phyloP scores from a whole-genome alignment of 2,329 filamentous ascomycete genomes.

The Ascochyta fabae region DNA sequence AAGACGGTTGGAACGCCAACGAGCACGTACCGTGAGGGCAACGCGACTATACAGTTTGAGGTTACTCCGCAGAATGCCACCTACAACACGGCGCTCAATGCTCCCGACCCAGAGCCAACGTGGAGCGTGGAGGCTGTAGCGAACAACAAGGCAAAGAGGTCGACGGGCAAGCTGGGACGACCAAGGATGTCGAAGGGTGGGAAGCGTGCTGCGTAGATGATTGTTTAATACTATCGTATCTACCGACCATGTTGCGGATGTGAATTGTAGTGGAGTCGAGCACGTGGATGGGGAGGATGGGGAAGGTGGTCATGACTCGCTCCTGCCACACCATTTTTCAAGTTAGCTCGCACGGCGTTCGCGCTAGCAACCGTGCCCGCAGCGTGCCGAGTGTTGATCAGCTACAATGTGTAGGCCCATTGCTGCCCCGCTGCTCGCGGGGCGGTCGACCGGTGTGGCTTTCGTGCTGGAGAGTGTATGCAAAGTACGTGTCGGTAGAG shows the following conservation, averaged over 20 bases:
- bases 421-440: constrained; percentile 2
- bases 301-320: constrained; percentile 6
- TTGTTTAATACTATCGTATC: too few relatives aligned
- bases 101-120: constrained; percentile 48
- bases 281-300: not conserved
- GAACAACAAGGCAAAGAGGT: constrained; percentile 28
- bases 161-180: constrained; percentile 23
- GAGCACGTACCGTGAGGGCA: constrained; percentile 53
- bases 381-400: constrained; percentile 4
- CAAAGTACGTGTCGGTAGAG: not conserved
- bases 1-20: constrained; percentile 44
- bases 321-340: constrained; percentile 3
- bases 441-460: not conserved
- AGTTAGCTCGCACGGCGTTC: constrained; percentile 19
- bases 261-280: not conserved
- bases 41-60: constrained; percentile 54
- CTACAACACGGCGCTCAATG: constrained; percentile 56
- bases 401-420: not conserved
- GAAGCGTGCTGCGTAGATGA: constrained; percentile 15
- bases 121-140: constrained; percentile 27
- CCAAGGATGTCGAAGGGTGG: constrained; percentile 24
- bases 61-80: constrained; percentile 53
- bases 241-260: too few relatives aligned
- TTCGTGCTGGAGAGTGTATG: not conserved
- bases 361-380: constrained; percentile 8